phyloP scores from a whole-genome alignment of 176 grass and related monocot species.

The Triticum turgidum region DNA sequence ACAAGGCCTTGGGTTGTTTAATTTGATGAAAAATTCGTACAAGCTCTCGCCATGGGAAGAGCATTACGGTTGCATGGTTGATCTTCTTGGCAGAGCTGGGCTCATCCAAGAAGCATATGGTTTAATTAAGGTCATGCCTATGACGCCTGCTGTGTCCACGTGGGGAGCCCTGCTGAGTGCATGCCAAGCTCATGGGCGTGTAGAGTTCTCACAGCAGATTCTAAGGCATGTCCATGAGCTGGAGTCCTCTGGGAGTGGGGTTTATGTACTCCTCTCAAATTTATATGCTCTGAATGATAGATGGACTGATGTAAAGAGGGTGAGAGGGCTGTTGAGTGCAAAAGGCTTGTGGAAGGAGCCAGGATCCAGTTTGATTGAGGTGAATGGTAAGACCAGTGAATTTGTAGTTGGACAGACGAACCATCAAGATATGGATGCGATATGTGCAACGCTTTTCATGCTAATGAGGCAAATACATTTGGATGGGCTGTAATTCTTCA shows the following conservation, averaged over 20 bases:
- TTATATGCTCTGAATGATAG: constrained; percentile 42
- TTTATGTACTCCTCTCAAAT: constrained; percentile 55
- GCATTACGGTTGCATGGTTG: constrained; percentile 56
- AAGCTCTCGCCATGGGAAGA: constrained; percentile 41
- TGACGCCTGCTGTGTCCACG: constrained; percentile 37
- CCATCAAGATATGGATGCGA: constrained; percentile 31
- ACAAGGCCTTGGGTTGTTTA: constrained; percentile 35
- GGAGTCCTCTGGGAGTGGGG: constrained; percentile 28
- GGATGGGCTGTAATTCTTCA: constrained; percentile 24
- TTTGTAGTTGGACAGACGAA: constrained; percentile 44
- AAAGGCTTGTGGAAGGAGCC: constrained; percentile 39
- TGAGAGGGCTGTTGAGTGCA: constrained; percentile 40
- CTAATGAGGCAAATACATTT: constrained; percentile 42
- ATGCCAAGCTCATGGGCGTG: constrained; percentile 39
- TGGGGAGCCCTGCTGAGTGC: constrained; percentile 46
- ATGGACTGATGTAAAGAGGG: constrained; percentile 42
- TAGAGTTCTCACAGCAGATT: constrained; percentile 43
- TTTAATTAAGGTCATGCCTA: constrained; percentile 41
- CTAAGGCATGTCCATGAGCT: constrained; percentile 42
- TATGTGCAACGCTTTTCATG: constrained; percentile 14
- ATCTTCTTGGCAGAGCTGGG: constrained; percentile 57
- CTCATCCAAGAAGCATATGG: constrained; percentile 45
- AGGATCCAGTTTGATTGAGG: constrained; percentile 45
- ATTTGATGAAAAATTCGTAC: constrained; percentile 34
- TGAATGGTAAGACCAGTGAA: constrained; percentile 37